These are phyloP conservation scores for Phytophthora syringae DNA, from an alignment of 352 stramenopile genomes.

Conservation along the genomic window DNA sequence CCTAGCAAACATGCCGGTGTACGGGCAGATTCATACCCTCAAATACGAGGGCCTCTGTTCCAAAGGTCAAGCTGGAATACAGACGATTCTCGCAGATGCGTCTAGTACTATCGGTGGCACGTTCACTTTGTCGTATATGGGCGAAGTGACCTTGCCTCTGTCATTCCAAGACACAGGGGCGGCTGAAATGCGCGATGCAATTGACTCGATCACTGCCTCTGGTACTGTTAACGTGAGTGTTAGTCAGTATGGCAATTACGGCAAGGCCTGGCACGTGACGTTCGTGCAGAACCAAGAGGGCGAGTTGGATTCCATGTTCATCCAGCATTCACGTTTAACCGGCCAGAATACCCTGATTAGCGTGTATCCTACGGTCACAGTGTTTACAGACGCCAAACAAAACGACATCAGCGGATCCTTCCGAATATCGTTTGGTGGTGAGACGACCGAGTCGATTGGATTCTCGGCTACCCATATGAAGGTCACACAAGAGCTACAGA, in stretches of 20 bases:
- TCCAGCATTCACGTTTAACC: slow-evolving; percentile 76
- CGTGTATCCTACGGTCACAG: slow-evolving; percentile 69
- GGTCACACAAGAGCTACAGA: slow-evolving; percentile 72
- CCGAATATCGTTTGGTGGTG: slow-evolving; percentile 56
- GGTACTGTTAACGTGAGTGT: slow-evolving; percentile 89
- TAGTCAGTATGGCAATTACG: slow-evolving; percentile 66
- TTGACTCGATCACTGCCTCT: slow-evolving; percentile 85
- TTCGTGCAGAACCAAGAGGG: slow-evolving; percentile 75
- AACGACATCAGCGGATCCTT: slow-evolving; percentile 75
- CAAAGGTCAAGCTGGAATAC: slow-evolving; percentile 49
- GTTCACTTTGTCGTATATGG: slow-evolving; percentile 92
- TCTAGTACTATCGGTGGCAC: slow-evolving; percentile 86
- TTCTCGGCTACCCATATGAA: slow-evolving; percentile 75
- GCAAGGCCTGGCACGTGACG: slow-evolving; percentile 92
- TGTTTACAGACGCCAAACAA: slow-evolving; percentile 59
- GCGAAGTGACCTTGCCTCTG: slow-evolving; percentile 76
- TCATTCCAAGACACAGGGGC: slow-evolving; percentile 78
- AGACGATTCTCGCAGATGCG: slow-evolving; percentile 79
- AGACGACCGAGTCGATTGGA: slow-evolving; percentile 60
- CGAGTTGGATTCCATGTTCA: slow-evolving; percentile 71
- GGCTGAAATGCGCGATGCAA: slow-evolving; percentile 81
- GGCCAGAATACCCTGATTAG: slow-evolving; percentile 75
- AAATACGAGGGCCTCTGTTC: slow-evolving; percentile 75
- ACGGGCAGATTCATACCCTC: slow-evolving; percentile 65
- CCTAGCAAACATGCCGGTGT: slow-evolving; percentile 38